These are phyloP conservation scores for Alnus glutinosa DNA, from an alignment of 306 rosid species.

Conservation along the genomic window DNA sequence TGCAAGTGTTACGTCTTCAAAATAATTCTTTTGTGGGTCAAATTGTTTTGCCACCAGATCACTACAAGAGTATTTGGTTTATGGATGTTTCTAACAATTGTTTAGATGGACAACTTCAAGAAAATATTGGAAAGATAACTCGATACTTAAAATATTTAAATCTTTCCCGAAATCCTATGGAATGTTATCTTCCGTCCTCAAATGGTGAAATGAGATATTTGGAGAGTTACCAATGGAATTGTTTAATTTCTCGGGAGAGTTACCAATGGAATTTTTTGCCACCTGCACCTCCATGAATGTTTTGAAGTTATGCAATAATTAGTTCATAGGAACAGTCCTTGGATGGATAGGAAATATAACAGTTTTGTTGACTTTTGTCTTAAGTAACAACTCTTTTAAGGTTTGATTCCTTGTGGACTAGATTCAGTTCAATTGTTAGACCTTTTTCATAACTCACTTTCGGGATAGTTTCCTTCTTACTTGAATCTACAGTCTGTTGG, in stretches of 20 bases:
- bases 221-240: background rate
- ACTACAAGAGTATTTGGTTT: fast-evolving
- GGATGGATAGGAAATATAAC: background rate
- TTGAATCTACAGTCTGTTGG: background rate
- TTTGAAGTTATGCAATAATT: background rate
- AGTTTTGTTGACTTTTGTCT: background rate
- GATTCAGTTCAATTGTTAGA: background rate
- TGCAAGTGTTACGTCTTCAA: background rate
- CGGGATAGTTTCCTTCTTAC: constrained; percentile 16
- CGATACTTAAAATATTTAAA: background rate
- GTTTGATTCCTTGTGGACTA: background rate
- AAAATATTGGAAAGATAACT: background rate
- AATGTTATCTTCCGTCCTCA: constrained; percentile 14
- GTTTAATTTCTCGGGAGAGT: constrained; percentile 1
- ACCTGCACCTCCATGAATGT: fast-evolving
- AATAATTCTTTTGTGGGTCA: background rate
- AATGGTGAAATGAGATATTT: background rate
- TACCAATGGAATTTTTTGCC: background rate
- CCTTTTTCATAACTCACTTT: constrained; percentile 1
- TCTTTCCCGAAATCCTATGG: background rate
- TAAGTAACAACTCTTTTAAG: background rate
- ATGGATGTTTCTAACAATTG: background rate
- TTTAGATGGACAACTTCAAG: constrained; percentile 2
- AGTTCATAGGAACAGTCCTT: background rate
- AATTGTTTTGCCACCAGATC: background rate